These are phyloP conservation scores for Berkeleyomyces rouxiae DNA, from an alignment of 2,329 filamentous ascomycete genomes.

Conservation along the genomic window DNA sequence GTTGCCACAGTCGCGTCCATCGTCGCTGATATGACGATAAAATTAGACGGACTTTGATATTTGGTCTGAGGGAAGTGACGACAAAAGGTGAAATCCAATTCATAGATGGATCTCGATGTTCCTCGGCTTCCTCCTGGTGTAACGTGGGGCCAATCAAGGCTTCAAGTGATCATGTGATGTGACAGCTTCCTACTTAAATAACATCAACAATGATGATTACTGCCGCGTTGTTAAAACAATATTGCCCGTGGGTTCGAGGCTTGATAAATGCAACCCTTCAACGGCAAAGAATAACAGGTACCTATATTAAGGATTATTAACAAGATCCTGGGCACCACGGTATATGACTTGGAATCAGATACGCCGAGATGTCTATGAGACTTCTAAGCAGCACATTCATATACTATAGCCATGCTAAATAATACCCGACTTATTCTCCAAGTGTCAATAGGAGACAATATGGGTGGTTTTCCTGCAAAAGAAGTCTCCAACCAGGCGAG, in stretches of 20 bases:
- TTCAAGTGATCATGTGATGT: neutral
- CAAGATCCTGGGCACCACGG: too few species aligned
- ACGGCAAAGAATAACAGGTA: too few species aligned
- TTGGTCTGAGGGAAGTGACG: neutral
- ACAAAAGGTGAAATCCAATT: neutral
- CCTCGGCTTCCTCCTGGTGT: neutral
- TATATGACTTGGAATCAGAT: too few species aligned
- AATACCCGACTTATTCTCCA: too few species aligned
- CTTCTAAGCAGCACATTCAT: too few species aligned
- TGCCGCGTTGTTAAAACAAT: neutral
- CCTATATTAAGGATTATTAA: too few species aligned
- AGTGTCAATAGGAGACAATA: too few species aligned
- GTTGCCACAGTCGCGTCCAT: constrained; percentile 25
- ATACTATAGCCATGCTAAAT: too few species aligned
- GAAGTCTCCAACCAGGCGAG: too few species aligned
- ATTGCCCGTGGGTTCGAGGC: neutral
- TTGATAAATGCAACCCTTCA: too few species aligned
- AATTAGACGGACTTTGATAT: neutral
- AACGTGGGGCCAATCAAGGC: neutral
- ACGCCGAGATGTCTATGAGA: too few species aligned
- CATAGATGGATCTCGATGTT: neutral
- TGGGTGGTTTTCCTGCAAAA: too few species aligned
- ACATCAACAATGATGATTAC: neutral
- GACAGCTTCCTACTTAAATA: neutral
- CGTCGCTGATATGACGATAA: neutral